Conservation (phyloP, 495 filamentous ascomycete genomes). For the Hypoxylon crocopeplum region DNA sequence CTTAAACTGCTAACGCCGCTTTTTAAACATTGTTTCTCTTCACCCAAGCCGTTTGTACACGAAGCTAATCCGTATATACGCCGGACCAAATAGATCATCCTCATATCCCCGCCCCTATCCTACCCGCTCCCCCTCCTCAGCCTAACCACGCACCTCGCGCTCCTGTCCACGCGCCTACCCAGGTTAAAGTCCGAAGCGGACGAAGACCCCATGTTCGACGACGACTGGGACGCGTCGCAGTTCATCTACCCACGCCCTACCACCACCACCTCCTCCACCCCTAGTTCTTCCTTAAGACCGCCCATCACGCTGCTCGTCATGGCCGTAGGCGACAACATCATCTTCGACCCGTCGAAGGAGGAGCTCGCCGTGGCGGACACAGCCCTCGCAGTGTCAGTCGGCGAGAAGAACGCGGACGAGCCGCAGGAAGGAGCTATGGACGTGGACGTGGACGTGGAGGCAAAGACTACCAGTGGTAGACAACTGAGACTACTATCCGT, state of each 20-base stretch:
- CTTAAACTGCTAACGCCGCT: no score
- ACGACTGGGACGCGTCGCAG: conserved; percentile 88
- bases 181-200: conserved; percentile 81
- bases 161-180: conserved; percentile 85
- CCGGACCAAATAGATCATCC: conserved; percentile 69
- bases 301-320: conserved; percentile 91
- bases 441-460: conserved; percentile 34
- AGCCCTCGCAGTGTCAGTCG: conserved; percentile 79
- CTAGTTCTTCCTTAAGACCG: no score
- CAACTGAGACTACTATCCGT: conserved; percentile 64
- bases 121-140: conserved; percentile 93
- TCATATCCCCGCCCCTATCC: conserved; percentile 88
- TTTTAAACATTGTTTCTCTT: not conserved
- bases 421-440: conserved; percentile 27
- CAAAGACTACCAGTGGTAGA: no score
- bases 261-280: conserved; percentile 7
- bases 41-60: not conserved
- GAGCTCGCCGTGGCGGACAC: conserved; percentile 92
- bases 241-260: conserved; percentile 72
- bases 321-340: conserved; percentile 82
- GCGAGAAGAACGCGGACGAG: conserved; percentile 36
- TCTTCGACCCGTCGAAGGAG: conserved; percentile 90
- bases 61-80: conserved; percentile 16
- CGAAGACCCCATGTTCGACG: conserved; percentile 97
- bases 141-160: conserved; percentile 93